Evolutionary conservation across 306 rosid species (phyloP).

Genomic region (Lotus japonicus): DNA sequence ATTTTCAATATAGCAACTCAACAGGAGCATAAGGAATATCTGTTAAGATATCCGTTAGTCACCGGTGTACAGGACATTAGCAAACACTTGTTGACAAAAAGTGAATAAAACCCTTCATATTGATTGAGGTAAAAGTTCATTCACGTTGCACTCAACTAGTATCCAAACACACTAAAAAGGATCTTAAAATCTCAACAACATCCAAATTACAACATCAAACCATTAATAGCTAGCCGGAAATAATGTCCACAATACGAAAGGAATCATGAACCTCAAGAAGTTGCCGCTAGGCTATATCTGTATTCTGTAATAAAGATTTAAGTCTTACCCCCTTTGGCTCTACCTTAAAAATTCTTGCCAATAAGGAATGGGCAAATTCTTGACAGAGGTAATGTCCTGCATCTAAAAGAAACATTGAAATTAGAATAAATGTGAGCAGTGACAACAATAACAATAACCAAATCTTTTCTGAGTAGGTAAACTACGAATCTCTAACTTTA

Average conservation of each 20-base stretch:
- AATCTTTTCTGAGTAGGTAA: too few relatives aligned
- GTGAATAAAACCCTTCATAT: too few relatives aligned
- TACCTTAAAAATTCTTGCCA: background rate
- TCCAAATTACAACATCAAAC: background rate
- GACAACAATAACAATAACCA: background rate
- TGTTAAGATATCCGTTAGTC: too few relatives aligned
- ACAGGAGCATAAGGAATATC: too few relatives aligned
- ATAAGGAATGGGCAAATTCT: constrained; percentile 5
- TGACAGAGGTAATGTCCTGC: background rate
- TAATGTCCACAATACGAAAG: background rate
- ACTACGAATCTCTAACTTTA: too few relatives aligned
- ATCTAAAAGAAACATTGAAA: background rate
- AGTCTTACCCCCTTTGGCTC: background rate
- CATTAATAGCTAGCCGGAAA: background rate
- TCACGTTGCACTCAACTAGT: too few relatives aligned
- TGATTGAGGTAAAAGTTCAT: too few relatives aligned
- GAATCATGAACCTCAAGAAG: background rate
- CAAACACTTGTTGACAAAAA: too few relatives aligned
- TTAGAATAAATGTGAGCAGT: background rate
- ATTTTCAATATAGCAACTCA: too few relatives aligned
- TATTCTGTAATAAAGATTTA: too few relatives aligned
- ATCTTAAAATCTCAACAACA: background rate
- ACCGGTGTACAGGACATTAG: too few relatives aligned
- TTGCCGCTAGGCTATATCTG: background rate
- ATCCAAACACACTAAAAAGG: background rate